These are phyloP conservation scores for Arbutus unedo DNA, from an alignment of 148 eudicot genomes.

Conservation along the genomic window DNA sequence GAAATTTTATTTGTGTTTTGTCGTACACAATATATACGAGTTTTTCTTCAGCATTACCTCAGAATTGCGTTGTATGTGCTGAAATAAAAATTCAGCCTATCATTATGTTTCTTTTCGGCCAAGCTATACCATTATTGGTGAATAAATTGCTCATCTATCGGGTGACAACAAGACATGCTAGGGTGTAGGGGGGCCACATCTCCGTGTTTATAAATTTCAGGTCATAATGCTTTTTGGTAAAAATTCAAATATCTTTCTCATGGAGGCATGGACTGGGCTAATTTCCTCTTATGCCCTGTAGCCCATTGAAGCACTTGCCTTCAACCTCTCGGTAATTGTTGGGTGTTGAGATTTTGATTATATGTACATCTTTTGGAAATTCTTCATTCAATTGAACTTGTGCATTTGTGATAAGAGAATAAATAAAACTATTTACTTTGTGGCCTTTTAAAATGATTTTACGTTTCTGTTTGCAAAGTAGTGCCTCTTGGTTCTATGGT, in stretches of 20 bases:
- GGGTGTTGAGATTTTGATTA: background rate
- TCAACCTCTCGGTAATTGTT: background rate
- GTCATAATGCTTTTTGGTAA: no score
- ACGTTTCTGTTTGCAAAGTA: constrained; percentile 12
- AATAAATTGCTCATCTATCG: background rate
- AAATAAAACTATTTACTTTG: no score
- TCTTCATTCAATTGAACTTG: background rate
- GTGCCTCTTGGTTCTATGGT: background rate
- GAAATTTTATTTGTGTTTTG: background rate
- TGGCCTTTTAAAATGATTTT: background rate
- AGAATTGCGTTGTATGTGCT: no score
- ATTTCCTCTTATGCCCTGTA: background rate
- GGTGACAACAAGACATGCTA: background rate
- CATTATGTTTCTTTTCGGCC: background rate
- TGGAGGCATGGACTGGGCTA: no score
- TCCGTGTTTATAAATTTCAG: background rate
- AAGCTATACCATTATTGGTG: background rate
- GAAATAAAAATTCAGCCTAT: no score
- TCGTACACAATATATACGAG: background rate
- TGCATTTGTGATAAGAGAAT: no score
- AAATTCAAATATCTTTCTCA: no score
- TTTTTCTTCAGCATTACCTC: background rate
- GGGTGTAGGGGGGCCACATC: background rate
- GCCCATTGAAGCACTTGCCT: background rate
- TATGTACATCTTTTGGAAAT: background rate